These are phyloP conservation scores for Trifolium dubium DNA, from an alignment of 306 rosid genomes.

Conservation along the genomic window DNA sequence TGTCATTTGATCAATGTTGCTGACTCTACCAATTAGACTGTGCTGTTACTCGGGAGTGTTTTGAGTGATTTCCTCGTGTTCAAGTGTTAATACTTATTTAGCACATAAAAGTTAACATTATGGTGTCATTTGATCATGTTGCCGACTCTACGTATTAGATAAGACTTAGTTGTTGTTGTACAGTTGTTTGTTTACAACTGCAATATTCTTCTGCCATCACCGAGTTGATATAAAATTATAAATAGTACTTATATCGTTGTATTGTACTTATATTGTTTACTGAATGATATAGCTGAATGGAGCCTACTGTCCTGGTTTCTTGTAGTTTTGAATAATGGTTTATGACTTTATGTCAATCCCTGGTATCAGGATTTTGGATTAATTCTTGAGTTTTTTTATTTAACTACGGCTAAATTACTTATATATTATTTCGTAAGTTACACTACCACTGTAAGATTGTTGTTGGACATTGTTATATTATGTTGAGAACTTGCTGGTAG, in stretches of 20 bases:
- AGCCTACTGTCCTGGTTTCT: constrained; percentile 14
- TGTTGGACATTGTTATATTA: constrained; percentile 17
- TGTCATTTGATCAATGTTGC: not conserved
- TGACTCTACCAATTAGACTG: not conserved
- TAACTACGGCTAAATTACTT: not conserved
- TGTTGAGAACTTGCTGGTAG: constrained; percentile 21
- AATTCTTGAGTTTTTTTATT: not conserved
- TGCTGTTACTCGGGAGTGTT: too few species aligned
- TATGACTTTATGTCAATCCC: too few species aligned
- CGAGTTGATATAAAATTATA: constrained; percentile 4
- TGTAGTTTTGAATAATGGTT: constrained; percentile 25
- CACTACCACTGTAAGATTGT: not conserved
- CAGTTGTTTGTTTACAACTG: not conserved
- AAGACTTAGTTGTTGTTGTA: not conserved
- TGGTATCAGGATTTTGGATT: not conserved
- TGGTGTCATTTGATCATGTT: not conserved
- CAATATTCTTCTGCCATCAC: constrained; percentile 9
- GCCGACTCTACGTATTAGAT: not conserved
- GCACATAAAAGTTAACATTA: not conserved
- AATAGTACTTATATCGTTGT: not conserved
- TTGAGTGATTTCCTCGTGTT: not conserved
- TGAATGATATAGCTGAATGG: constrained; percentile 28
- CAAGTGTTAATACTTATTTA: not conserved
- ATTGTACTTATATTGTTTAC: too few species aligned
- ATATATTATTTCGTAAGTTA: not conserved